phyloP scores from a whole-genome alignment of 2,329 filamentous ascomycete genomes.

The Phialemoniopsis sp. region DNA sequence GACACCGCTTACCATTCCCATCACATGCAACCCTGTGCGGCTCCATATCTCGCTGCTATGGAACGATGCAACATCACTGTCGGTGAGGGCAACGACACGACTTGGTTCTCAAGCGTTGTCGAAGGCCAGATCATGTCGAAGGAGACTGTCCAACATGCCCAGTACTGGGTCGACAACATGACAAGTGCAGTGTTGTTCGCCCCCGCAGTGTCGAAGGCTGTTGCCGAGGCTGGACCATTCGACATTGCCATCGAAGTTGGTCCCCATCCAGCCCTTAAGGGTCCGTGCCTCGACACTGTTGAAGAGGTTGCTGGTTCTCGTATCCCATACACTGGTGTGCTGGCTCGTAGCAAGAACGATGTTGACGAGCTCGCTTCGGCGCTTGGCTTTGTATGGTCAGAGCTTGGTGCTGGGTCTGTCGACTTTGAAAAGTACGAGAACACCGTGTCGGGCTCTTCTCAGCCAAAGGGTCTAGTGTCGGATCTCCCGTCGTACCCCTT shows the following conservation, averaged over 20 bases:
- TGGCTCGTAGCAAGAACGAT: constrained; percentile 23
- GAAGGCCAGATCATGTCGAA: constrained; percentile 3
- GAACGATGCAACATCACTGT: constrained; percentile 17
- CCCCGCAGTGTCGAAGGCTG: constrained; percentile 27
- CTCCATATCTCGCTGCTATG: constrained; percentile 17
- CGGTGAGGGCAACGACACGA: too few relatives aligned
- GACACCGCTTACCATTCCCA: constrained; percentile 20
- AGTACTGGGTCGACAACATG: constrained; percentile 44
- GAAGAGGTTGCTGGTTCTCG: constrained; percentile 9
- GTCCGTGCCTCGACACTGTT: constrained; percentile 29
- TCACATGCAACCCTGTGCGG: constrained; percentile 9
- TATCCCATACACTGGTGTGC: constrained; percentile 24
- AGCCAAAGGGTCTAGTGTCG: background rate
- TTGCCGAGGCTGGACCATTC: constrained; percentile 15
- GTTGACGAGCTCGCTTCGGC: constrained; percentile 22
- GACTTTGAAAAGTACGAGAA: too few relatives aligned
- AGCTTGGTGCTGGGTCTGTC: constrained; percentile 14
- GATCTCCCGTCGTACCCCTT: constrained; percentile 40
- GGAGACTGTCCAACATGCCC: constrained; percentile 11
- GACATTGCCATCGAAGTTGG: constrained; percentile 37
- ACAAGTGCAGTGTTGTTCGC: constrained; percentile 35
- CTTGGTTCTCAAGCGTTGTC: constrained; percentile 35
- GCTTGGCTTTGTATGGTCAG: constrained; percentile 25
- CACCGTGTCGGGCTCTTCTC: too few relatives aligned
- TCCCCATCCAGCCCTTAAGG: constrained; percentile 38